Conservation (phyloP, 1,284 basidiomycete genomes). For the Neonothopanus nambi region DNA sequence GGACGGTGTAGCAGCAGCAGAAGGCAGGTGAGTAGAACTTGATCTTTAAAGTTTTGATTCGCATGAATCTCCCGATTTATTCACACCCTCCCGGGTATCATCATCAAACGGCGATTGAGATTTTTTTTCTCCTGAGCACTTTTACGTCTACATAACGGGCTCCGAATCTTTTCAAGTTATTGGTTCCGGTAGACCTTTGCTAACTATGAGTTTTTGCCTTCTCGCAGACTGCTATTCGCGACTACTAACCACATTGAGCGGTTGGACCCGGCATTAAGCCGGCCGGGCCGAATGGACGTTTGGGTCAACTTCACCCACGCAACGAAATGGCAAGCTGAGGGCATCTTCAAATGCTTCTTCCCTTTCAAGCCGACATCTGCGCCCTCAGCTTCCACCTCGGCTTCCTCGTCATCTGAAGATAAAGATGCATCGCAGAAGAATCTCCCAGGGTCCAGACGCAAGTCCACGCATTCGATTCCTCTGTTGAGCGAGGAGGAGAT, state of each 20-base stretch:
- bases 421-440: slow-evolving; percentile 63
- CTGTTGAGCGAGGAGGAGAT: slow-evolving; percentile 73
- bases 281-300: slow-evolving; percentile 84
- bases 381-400: slow-evolving; percentile 26
- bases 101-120: background rate
- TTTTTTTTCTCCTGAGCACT: slow-evolving; percentile 14
- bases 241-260: slow-evolving; percentile 88
- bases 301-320: slow-evolving; percentile 88
- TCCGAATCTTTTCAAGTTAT: slow-evolving; percentile 3
- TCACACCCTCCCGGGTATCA: background rate
- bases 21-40: slow-evolving; percentile 66
- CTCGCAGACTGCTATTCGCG: slow-evolving; percentile 68
- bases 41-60: background rate
- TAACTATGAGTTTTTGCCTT: background rate
- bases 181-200: background rate
- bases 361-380: slow-evolving; percentile 51
- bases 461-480: slow-evolving; percentile 60
- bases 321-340: slow-evolving; percentile 84
- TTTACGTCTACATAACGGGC: slow-evolving; percentile 2
- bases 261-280: slow-evolving; percentile 77
- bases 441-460: slow-evolving; percentile 67
- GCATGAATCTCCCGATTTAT: background rate
- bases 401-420: slow-evolving; percentile 16
- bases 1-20: slow-evolving; percentile 84
- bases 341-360: slow-evolving; percentile 91